Evolutionary conservation across 208 protist species (phyloP), one percentile per base, ranked within the genome.

Genomic region (Leishmania aethiopica): DNA sequence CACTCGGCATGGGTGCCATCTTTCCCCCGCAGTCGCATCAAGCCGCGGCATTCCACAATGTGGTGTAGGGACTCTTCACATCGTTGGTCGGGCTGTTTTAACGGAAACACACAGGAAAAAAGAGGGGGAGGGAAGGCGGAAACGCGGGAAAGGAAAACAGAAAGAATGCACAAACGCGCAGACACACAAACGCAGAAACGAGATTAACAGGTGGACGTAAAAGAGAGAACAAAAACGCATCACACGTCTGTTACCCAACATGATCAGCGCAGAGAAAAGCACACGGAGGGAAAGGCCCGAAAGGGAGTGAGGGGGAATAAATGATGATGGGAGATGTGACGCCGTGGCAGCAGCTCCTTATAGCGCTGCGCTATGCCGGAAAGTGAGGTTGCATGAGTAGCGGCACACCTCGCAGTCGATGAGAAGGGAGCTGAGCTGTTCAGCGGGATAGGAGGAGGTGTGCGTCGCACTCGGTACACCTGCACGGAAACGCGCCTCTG

Each of bases 171-270:
- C 19, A 49, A 51, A 75, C 5, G 7, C 49, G 60, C 13, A 71
- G 11, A 75, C 25, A 78, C 13, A 77, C 32, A 32, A 72, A 37
- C 13, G 72, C 22, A 35, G 28, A 77, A 45, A 51, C 62, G 7
- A 81, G 49, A 49, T 45, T 11, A 77, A 11, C 76, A 57, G 28
- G 35, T 17, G 6, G 6, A 45, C 17, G 19, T 15, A 42, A 28
- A 47, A 71, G 19, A 47, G 37, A 45, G 51, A 51, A 60, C 11
- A n/a, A 59, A n/a, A 42, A 13, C 22, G 75, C 76, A n/a, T 84
- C 75, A 72, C 75, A 84, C 8, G 70, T 78, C 77, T 77, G 77
- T 84, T 84, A 84, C 81, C 77, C 42, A 77, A 84, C 77, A 49
- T 84, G 81, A 25, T 80, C 76, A 57, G 69, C 64, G 45, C 49